Conservation (phyloP, 2,329 filamentous ascomycete species). For the Kalmusia sp. region DNA sequence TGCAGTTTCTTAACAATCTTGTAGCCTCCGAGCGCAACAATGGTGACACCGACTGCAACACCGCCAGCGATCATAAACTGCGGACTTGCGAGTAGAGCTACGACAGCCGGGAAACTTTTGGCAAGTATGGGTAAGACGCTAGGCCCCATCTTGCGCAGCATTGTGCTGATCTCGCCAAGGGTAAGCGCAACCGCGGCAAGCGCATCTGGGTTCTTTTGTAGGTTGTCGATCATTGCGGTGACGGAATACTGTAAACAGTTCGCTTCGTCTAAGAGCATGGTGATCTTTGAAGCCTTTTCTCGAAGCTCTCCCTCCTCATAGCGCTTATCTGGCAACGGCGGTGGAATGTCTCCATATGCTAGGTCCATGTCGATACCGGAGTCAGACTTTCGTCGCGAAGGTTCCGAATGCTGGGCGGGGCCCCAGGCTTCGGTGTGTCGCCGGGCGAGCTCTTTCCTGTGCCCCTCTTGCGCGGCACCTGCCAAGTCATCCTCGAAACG, state of each 20-base stretch:
- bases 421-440: slow-evolving; percentile 51
- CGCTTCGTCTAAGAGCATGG: slow-evolving; percentile 81
- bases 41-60: slow-evolving; percentile 88
- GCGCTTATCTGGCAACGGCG: slow-evolving; percentile 64
- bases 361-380: slow-evolving; percentile 84
- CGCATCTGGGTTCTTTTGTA: slow-evolving; percentile 84
- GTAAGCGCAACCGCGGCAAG: slow-evolving; percentile 94
- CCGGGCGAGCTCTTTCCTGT: slow-evolving; percentile 49
- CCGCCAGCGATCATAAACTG: slow-evolving; percentile 95
- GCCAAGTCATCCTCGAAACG: slow-evolving; percentile 43
- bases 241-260: slow-evolving; percentile 88
- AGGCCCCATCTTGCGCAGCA: slow-evolving; percentile 85
- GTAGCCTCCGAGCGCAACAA: slow-evolving; percentile 94
- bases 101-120: slow-evolving; percentile 81
- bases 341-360: slow-evolving; percentile 84
- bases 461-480: slow-evolving; percentile 34
- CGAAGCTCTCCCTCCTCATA: slow-evolving; percentile 66
- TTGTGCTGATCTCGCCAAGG: slow-evolving; percentile 84
- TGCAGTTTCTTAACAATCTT: slow-evolving; percentile 93
- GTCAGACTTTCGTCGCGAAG: slow-evolving; percentile 46
- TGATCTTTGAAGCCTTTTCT: slow-evolving; percentile 75
- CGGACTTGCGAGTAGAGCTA: slow-evolving; percentile 84
- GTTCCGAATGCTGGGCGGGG: slow-evolving; percentile 17
- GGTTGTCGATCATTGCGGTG: slow-evolving; percentile 78
- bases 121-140: slow-evolving; percentile 79